Evolutionary conservation across 2,329 filamentous ascomycete genomes (phyloP).

Genomic region (Mycosphaerelloides madeirae): DNA sequence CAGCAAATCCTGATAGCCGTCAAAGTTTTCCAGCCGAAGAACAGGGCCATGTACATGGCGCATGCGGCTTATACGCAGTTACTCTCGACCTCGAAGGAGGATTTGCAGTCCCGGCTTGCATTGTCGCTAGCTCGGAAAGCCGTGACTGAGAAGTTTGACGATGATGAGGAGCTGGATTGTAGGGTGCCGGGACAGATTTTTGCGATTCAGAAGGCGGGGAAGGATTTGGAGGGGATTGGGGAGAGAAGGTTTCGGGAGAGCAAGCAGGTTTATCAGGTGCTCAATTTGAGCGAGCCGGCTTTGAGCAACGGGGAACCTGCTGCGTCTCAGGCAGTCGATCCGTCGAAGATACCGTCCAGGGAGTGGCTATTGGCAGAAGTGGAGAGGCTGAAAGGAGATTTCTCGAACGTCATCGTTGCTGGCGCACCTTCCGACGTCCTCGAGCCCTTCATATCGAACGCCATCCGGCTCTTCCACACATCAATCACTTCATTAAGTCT

Average conservation of each 20-base stretch:
- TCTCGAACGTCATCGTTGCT: constrained; percentile 14
- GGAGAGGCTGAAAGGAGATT: constrained; percentile 21
- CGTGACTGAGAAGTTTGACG: constrained; percentile 29
- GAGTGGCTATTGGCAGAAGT: constrained; percentile 23
- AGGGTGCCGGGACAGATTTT: constrained; percentile 32
- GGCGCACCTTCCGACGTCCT: constrained; percentile 14
- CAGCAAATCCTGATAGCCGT: constrained; percentile 33
- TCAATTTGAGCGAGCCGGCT: constrained; percentile 13
- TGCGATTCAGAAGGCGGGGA: constrained; percentile 23
- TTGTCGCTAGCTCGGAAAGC: constrained; percentile 29
- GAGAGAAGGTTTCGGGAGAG: constrained; percentile 25
- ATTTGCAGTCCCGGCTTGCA: constrained; percentile 28
- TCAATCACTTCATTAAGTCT: constrained; percentile 14
- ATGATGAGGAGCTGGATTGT: constrained; percentile 27
- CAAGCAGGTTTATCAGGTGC: constrained; percentile 28
- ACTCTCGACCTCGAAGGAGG: constrained; percentile 25
- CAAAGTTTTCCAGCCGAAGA: constrained; percentile 28
- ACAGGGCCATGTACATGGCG: constrained; percentile 31
- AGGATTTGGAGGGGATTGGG: constrained; percentile 25
- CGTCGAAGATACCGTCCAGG: constrained; percentile 9
- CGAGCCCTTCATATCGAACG: constrained; percentile 21
- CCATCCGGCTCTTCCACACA: constrained; percentile 24
- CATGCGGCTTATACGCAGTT: constrained; percentile 33
- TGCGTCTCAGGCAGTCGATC: background rate
- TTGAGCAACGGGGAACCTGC: constrained; percentile 1